A percentile compares a stretch with the other conserved stretches of the same genome.
These are phyloP conservation scores for Tylopilus balloui DNA, from an alignment of 768 basidiomycete species.

Conservation along the genomic window DNA sequence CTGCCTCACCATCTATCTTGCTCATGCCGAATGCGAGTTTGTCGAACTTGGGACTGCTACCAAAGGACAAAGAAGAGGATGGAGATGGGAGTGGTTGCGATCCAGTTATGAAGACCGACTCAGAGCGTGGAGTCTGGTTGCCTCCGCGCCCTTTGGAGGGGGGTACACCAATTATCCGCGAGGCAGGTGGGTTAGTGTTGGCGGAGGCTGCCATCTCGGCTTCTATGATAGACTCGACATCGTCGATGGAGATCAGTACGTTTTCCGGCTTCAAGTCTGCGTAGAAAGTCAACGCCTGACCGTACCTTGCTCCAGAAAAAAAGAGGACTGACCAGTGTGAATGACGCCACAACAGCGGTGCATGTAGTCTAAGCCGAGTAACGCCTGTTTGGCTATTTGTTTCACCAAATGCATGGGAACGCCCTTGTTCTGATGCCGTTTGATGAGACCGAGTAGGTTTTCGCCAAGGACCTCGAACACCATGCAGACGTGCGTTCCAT, in stretches of 20 bases:
- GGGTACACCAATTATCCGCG: slow-evolving; percentile 87
- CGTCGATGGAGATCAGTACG: slow-evolving; percentile 94
- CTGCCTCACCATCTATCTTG: slow-evolving; percentile 61
- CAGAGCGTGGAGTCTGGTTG: slow-evolving; percentile 89
- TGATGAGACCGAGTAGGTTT: slow-evolving; percentile 93
- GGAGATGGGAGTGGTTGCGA: slow-evolving; percentile 91
- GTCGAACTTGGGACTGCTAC: slow-evolving; percentile 71
- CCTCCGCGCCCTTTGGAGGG: slow-evolving; percentile 91
- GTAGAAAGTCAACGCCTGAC: slow-evolving; percentile 8
- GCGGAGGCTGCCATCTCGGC: slow-evolving; percentile 60
- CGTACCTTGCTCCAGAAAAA: background rate
- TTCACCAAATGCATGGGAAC: slow-evolving; percentile 90
- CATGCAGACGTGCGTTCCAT: slow-evolving; percentile 98
- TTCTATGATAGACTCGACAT: slow-evolving; percentile 90
- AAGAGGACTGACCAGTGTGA: slow-evolving; percentile 64
- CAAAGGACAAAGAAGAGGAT: slow-evolving; percentile 67
- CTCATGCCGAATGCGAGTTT: slow-evolving; percentile 91
- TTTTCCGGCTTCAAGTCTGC: slow-evolving; percentile 96
- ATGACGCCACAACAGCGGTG: slow-evolving; percentile 96
- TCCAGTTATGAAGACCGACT: slow-evolving; percentile 82
- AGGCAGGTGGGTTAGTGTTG: slow-evolving; percentile 33
- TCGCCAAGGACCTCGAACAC: slow-evolving; percentile 98
- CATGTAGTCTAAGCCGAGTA: slow-evolving; percentile 96
- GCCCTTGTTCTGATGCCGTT: slow-evolving; percentile 96
- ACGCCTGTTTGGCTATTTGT: slow-evolving; percentile 95